phyloP scores from a whole-genome alignment of 1,284 basidiomycete species.

The Gomphus sp. region DNA sequence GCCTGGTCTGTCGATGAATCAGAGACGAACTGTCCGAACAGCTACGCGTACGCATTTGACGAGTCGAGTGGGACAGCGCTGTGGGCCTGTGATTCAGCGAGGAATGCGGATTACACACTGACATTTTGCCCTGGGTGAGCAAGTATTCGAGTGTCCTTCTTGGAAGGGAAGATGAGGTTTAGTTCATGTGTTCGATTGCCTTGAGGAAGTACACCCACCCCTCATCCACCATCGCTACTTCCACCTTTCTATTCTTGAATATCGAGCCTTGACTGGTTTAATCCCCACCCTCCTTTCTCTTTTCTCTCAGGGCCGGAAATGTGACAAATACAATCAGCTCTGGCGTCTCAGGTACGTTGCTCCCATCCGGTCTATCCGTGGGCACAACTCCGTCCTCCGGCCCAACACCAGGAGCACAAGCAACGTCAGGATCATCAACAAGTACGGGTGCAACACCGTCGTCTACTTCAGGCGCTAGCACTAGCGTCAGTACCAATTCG shows the following conservation, averaged over 20 bases:
- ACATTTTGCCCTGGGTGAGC: constrained; percentile 12
- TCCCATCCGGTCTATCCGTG: too few relatives aligned
- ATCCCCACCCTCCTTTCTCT: not conserved
- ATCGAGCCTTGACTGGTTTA: not conserved
- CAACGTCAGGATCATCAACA: too few relatives aligned
- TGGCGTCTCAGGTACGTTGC: too few relatives aligned
- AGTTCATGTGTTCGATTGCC: not conserved
- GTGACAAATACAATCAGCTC: not conserved
- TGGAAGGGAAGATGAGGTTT: not conserved
- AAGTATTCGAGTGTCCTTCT: not conserved
- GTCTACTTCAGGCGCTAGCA: too few relatives aligned
- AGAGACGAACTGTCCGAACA: constrained; percentile 17
- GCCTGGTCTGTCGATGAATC: not conserved
- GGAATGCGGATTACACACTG: constrained; percentile 12
- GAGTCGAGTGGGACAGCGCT: constrained; percentile 19
- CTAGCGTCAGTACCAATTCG: too few relatives aligned
- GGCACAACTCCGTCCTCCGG: too few relatives aligned
- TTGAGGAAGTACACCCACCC: not conserved
- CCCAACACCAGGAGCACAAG: too few relatives aligned
- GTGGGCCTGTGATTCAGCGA: constrained; percentile 15
- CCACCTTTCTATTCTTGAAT: not conserved
- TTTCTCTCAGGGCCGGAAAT: not conserved
- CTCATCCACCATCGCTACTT: not conserved
- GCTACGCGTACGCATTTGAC: constrained; percentile 24
- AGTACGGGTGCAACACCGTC: too few relatives aligned